Conservation (phyloP, 768 basidiomycete genomes). For the Sporobolomyces phaffii region DNA sequence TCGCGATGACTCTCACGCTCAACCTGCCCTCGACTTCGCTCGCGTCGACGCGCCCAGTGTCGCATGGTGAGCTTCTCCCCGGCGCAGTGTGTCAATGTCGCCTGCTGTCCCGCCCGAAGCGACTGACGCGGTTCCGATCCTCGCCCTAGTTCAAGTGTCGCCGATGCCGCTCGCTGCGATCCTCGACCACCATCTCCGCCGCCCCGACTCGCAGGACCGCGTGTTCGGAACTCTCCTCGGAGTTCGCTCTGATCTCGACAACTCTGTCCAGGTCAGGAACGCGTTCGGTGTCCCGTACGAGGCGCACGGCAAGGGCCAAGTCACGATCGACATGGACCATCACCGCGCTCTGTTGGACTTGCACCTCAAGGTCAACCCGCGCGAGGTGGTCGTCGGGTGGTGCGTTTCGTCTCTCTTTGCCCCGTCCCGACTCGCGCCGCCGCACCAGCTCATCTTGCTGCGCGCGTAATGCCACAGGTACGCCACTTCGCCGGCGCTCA, state of each 20-base stretch:
- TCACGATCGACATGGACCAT: slow-evolving; percentile 96
- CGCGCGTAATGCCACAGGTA: slow-evolving; percentile 66
- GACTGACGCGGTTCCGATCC: neutral
- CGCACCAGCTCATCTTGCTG: neutral
- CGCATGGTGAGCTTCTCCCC: slow-evolving; percentile 1
- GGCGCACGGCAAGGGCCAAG: slow-evolving; percentile 60
- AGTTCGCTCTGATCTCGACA: slow-evolving; percentile 56
- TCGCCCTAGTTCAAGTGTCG: slow-evolving; percentile 62
- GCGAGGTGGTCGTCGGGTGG: slow-evolving; percentile 93
- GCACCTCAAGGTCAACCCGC: slow-evolving; percentile 72
- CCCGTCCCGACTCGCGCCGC: neutral
- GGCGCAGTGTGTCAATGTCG: neutral
- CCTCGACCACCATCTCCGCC: slow-evolving; percentile 91
- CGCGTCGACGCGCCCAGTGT: slow-evolving; percentile 17
- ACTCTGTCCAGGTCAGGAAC: slow-evolving; percentile 68
- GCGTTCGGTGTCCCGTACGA: slow-evolving; percentile 89
- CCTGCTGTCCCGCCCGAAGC: neutral
- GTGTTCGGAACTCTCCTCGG: slow-evolving; percentile 95
- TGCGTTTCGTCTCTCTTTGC: slow-evolving; percentile 48
- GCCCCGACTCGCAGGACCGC: slow-evolving; percentile 70
- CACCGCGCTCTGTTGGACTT: slow-evolving; percentile 88
- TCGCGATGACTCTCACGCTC: slow-evolving; percentile 19
- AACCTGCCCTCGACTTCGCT: slow-evolving; percentile 20
- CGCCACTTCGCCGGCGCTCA: slow-evolving; percentile 81
- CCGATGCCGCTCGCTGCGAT: slow-evolving; percentile 90